phyloP scores from a whole-genome alignment of 2,329 filamentous ascomycete genomes.

The Sporothrix globosa region DNA sequence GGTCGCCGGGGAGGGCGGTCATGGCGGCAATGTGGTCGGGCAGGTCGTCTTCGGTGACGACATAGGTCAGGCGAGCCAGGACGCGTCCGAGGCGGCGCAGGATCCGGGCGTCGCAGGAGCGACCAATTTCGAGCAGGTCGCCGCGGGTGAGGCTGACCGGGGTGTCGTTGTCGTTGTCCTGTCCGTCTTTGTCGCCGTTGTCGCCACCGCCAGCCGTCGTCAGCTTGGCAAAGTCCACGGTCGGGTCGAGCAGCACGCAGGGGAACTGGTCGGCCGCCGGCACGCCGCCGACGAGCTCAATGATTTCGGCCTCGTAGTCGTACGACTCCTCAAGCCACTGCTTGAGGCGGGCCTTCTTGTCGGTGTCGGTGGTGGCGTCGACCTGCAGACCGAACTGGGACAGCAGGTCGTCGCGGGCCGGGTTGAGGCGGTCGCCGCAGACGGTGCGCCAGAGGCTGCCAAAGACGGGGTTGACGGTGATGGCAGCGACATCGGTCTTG shows the following conservation, averaged over 20 bases:
- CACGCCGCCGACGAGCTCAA: constrained; percentile 45
- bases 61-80: constrained; percentile 52
- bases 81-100: constrained; percentile 53
- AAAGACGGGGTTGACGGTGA: constrained; percentile 56
- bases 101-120: constrained; percentile 54
- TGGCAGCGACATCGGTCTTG: constrained; percentile 47
- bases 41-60: constrained; percentile 46
- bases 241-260: constrained; percentile 56
- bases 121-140: constrained; percentile 56
- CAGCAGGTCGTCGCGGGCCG: constrained; percentile 48
- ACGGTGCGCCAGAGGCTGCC: constrained; percentile 54
- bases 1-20: constrained; percentile 38
- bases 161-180: constrained; percentile 39
- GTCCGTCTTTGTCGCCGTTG: constrained; percentile 36
- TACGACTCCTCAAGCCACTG: constrained; percentile 57
- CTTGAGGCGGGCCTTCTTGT: constrained; percentile 49
- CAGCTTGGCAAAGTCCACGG: constrained; percentile 44
- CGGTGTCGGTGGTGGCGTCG: constrained; percentile 42
- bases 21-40: constrained; percentile 47
- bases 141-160: constrained; percentile 46
- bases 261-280: constrained; percentile 48
- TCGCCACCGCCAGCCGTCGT: constrained; percentile 6
- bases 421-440: constrained; percentile 51
- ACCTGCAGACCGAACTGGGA: constrained; percentile 49
- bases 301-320: constrained; percentile 52